These are phyloP conservation scores for Cruciata laevipes DNA, from an alignment of 257 asterid genomes.

Conservation along the genomic window DNA sequence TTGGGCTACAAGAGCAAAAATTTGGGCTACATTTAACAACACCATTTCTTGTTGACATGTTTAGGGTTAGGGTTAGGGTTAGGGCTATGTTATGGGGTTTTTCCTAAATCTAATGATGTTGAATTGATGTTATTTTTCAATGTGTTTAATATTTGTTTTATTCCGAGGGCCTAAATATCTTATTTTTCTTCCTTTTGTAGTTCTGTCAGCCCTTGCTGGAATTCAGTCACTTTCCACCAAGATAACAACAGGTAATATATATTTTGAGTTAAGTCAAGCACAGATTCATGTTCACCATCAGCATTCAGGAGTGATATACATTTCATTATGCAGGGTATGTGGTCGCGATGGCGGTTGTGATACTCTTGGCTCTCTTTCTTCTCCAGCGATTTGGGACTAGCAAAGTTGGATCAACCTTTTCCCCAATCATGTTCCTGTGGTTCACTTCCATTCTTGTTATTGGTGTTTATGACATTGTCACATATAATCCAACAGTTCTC, in stretches of 20 bases:
- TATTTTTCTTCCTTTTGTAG: conserved; percentile 7
- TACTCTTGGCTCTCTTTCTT: conserved; percentile 19
- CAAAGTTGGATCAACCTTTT: conserved; percentile 29
- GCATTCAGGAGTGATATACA: too few relatives aligned
- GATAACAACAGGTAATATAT: conserved; percentile 15
- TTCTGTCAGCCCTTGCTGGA: conserved; percentile 24
- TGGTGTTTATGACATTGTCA: conserved; percentile 21
- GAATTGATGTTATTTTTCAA: too few relatives aligned
- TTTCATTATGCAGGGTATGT: conserved; percentile 18
- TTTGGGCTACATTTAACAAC: too few relatives aligned
- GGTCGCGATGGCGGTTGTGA: conserved; percentile 18
- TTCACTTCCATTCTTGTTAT: conserved; percentile 13
- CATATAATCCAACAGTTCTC: conserved; percentile 19
- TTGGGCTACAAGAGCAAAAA: too few relatives aligned
- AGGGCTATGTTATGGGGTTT: too few relatives aligned
- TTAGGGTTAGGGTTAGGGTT: too few relatives aligned
- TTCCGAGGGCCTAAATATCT: too few relatives aligned
- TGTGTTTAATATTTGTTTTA: too few relatives aligned
- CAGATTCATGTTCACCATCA: too few relatives aligned
- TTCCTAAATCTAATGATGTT: too few relatives aligned
- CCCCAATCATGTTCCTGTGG: conserved; percentile 29
- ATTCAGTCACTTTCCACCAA: conserved; percentile 15
- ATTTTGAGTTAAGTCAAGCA: too few relatives aligned
- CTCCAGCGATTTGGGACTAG: conserved; percentile 26
- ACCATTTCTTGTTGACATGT: too few relatives aligned